Base-by-base conservation (phyloP, 345 rosid species). In the Laguncularia racemosa region DNA sequence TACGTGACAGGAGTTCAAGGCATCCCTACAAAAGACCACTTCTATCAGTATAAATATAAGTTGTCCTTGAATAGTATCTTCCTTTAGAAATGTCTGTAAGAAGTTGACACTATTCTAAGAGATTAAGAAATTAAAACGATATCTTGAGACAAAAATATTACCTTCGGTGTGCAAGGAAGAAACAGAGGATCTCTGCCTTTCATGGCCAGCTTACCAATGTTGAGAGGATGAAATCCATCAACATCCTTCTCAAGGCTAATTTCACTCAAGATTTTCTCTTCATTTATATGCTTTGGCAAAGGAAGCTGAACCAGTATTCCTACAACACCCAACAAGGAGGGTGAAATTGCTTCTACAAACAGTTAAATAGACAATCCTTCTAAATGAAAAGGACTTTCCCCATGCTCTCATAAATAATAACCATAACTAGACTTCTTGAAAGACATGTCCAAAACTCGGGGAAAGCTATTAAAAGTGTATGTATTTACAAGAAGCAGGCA, bases 151-250 rank as follows among this genome's bases (percentile, higher is more conserved):
- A 46, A 64, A 44, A 56, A 56, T 20, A 48, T 59, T 77, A 71
- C 98, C 98, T 89, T 86, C 61, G 97, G 97, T 58, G 97, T 89
- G 79, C 97, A 92, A 13, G 98, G 97, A 62, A 77, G 81, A 58
- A 86, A 92, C 66, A 86, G 88, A 17, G 97, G 97, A 13, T 92
- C 93, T 79, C 97, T 72, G 72, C 91, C 98, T 73, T 89, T 89
- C 98, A 92, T 92, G 46, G 95, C 98, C 69, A 89, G 93, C 81
- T 83, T 89, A 60, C 97, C 97, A 23, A 89, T 86, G 59, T 92
- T 92, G 53, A 92, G 60, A 52, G 98, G 98, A 79, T 92, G 98
- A 77, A 92, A 92, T 14, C 98, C 98, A 75, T 92, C 98, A 0
- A 89, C 95, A 75, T 89, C 96, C 67, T 89, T 92, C 66, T 70